Base-by-base conservation (phyloP, 257 asterid genomes). In the Henckelia pumila region DNA sequence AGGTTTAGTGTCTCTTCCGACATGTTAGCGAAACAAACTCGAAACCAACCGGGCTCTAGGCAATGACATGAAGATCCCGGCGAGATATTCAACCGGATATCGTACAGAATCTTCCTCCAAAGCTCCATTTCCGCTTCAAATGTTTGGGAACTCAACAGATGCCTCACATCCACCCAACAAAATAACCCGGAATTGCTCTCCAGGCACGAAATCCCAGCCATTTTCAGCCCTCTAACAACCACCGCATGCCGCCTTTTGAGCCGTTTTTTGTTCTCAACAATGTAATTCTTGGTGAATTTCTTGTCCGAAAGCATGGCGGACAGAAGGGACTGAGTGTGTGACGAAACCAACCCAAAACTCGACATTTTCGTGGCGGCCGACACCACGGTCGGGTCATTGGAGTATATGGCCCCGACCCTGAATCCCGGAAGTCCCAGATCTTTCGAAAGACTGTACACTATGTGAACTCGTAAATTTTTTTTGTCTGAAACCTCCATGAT, bases 31-130 rank as follows among this genome's bases (percentile, higher is more conserved):
- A 83, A 86, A 53, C 92, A 86, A 6, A 86, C 78, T 1, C 92
- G 80, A 63, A 86, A 86, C 92, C 89, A 86, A 0, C 92, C 92
- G 26, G 92, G 92, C 72, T 86, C 89, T 4, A 8, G 30, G 64
- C 92, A 86, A 47, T 86, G 92, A 79, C 87, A 86, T 2, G 92
- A 86, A 1, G 89, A 86, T 10, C 92, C 92, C 40, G 92, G 92
- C 6, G 92, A 86, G 53, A 86, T 77, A 52, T 86, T 86, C 62
- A 86, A 21, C 71, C 87, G 85, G 23, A 86, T 83, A 8, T 78
- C 68, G 72, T 79, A 81, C 0, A 83, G 82, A 13, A 86, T 86
- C 53, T 83, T 75, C 65, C 74, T 79, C 92, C 92, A 86, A 0
- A 86, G 80, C 26, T 86, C 92, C 61, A 83, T 83, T 70, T 86